A percentile compares a stretch with the other conserved stretches of the same genome.
Conservation (phyloP, 441 rosid genomes). For the Iberis amara region DNA sequence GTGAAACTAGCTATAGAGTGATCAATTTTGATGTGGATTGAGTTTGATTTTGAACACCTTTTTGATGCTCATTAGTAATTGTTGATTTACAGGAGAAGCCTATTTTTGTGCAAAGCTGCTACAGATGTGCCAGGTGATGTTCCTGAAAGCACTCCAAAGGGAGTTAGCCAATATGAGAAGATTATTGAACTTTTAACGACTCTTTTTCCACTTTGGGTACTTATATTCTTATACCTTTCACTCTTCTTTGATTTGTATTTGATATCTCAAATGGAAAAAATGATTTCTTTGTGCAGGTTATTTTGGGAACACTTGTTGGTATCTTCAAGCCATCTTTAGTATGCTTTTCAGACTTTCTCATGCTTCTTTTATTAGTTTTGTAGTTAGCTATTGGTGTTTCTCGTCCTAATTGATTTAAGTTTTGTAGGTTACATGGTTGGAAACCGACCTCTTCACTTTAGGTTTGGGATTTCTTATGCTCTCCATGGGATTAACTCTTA, state of each 20-base stretch:
- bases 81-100: conserved; percentile 33
- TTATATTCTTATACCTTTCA: conserved; percentile 15
- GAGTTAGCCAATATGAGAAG: conserved; percentile 64
- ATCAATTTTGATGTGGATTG: neutral
- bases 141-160: conserved; percentile 43
- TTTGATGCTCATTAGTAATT: too few species aligned
- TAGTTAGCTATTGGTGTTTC: neutral
- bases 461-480: conserved; percentile 95
- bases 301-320: conserved; percentile 76
- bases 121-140: conserved; percentile 52
- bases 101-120: conserved; percentile 59
- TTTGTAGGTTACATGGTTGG: conserved; percentile 82
- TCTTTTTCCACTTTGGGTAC: conserved; percentile 88
- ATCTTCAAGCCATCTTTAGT: conserved; percentile 87
- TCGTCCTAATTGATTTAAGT: conserved; percentile 13
- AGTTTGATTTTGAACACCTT: neutral
- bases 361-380: neutral
- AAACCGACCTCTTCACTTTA: conserved; percentile 79
- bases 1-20: conserved; percentile 27
- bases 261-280: conserved; percentile 9
- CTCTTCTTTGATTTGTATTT: conserved; percentile 7
- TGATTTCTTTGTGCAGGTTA: conserved; percentile 48
- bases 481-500: conserved; percentile 91
- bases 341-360: conserved; percentile 19
- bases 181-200: conserved; percentile 77